A percentile compares a stretch with the other conserved stretches of the same genome.
Evolutionary conservation across 2,329 filamentous ascomycete genomes (phyloP).

Genomic region (Cryphonectria parasitica): DNA sequence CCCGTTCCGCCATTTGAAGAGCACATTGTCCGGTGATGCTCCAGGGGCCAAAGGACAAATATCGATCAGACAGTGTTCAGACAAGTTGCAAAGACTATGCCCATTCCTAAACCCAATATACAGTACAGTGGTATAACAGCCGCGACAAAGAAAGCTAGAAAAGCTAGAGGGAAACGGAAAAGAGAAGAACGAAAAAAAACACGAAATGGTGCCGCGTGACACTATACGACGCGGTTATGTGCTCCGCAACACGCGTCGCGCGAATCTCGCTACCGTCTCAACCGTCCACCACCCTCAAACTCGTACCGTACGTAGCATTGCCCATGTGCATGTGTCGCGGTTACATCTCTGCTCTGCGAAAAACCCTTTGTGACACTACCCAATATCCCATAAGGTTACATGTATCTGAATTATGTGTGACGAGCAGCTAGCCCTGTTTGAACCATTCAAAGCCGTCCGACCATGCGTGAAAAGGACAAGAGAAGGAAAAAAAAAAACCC

Average conservation of each 20-base stretch:
- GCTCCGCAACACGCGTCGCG: conserved; percentile 23
- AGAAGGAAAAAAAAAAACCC: conserved; percentile 9
- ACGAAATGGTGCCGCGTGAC: not conserved
- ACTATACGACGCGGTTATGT: conserved; percentile 20
- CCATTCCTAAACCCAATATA: conserved; percentile 22
- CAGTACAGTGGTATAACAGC: conserved; percentile 27
- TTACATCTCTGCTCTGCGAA: conserved; percentile 20
- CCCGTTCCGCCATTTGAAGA: not conserved
- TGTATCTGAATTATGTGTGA: conserved; percentile 14
- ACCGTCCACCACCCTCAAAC: conserved; percentile 13
- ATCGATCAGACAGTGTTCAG: conserved; percentile 12
- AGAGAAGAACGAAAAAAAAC: conserved; percentile 4
- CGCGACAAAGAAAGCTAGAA: not conserved
- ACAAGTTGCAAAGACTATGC: conserved; percentile 17
- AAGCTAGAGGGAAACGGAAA: not conserved
- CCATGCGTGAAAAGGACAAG: not conserved
- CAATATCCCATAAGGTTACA: conserved; percentile 22
- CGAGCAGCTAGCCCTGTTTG: conserved; percentile 12
- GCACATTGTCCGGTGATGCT: not conserved
- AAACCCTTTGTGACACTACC: conserved; percentile 20
- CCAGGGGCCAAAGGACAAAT: not conserved
- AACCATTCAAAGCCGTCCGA: conserved; percentile 3
- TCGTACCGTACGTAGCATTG: conserved; percentile 15
- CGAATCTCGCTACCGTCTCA: conserved; percentile 20
- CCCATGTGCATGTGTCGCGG: conserved; percentile 15